Base-by-base conservation (phyloP, 2,329 filamentous ascomycete species). In the Exophiala phaeomuriformis region DNA sequence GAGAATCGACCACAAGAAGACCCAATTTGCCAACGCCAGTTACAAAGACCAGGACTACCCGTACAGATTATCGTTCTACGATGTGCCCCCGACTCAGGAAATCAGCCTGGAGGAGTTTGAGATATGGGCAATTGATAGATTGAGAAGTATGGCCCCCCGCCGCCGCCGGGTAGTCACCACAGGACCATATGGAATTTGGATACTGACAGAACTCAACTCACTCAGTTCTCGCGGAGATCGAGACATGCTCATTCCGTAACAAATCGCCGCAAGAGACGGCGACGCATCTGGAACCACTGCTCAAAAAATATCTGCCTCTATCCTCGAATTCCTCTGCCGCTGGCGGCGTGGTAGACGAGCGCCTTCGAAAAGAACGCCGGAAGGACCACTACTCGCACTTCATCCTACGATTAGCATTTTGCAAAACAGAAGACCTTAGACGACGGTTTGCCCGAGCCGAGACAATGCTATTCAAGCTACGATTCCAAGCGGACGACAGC, bases 311-410 rank as follows among this genome's bases (percentile, higher is more conserved):
- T 69, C 78, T 96, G 3, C 86, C 87, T 0, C 82, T 96, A 12
- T 82, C 84, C 57, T 79, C 85, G 41, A 91, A 90, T 65, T 85
- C 81, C 51, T 87, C 87, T 1, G 72, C 75, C 27, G 73, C 75
- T 9, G 70, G 71, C 7, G 74, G 75, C 65, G 56, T 77, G 69
- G 41, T 72, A 68, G 60, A 79, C 75, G 64, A 69, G 41, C 67
- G 69, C 31, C 72, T 91, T 9, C 77, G 80, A 28, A 72, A 81
- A 33, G 88, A 98, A 72, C 80, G 91, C 30, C 87, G 91, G 69
- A 94, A 93, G 68, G 93, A 98, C 64, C 93, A 98, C 71, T 98
- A 97, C 72, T 93, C 88, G 52, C 93, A 98, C 70, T 98, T 96
- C 68, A 98, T 97, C 57, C 80, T 98, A 4, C 84, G 93, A 0